Evolutionary conservation across 148 eudicot genomes (phyloP).

Genomic region (Chenopodium formosanum): DNA sequence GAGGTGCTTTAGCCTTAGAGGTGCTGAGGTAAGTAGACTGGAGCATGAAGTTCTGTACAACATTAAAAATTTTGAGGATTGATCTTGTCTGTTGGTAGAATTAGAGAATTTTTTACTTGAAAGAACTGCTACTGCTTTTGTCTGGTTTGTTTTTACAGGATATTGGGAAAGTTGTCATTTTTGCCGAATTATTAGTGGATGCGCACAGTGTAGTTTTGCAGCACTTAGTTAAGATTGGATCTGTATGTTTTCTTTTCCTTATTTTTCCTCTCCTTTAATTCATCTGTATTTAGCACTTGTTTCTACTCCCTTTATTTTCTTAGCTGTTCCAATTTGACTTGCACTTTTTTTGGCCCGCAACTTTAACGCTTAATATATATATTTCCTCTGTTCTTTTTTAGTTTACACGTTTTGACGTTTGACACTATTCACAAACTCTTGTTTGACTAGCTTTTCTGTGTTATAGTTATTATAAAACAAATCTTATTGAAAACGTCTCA

Average conservation of each 20-base stretch:
- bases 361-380: no score
- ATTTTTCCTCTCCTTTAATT: slow-evolving; percentile 1
- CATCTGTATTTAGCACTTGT: background rate
- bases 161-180: slow-evolving; percentile 29
- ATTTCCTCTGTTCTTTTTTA: no score
- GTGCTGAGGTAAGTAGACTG: slow-evolving; percentile 55
- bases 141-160: slow-evolving; percentile 45
- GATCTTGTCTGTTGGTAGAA: background rate
- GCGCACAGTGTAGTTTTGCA: slow-evolving; percentile 62
- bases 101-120: background rate
- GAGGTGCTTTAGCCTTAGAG: slow-evolving; percentile 39
- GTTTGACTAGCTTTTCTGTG: no score
- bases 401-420: no score
- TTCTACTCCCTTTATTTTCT: no score
- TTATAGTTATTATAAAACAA: no score
- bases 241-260: slow-evolving; percentile 43
- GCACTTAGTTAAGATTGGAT: slow-evolving; percentile 41
- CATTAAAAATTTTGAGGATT: background rate
- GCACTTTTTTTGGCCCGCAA: no score
- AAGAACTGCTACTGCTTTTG: background rate
- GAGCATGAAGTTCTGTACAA: background rate
- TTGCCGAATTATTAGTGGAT: slow-evolving; percentile 52
- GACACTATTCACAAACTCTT: no score
- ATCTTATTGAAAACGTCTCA: no score
- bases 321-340: no score